Conservation (phyloP, 2,329 filamentous ascomycete genomes). For the Lizonia empirigonia region DNA sequence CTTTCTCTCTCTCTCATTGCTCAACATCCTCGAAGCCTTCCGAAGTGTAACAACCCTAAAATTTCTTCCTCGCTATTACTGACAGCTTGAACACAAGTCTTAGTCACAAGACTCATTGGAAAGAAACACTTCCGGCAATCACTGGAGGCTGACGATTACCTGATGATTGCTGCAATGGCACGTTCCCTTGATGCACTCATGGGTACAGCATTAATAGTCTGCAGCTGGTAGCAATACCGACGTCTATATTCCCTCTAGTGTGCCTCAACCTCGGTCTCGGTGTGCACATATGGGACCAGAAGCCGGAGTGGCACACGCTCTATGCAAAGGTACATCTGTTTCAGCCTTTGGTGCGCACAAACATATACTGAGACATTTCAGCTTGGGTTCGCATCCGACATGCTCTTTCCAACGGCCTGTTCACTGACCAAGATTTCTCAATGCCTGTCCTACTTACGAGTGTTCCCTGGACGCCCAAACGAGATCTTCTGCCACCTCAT, state of each 20-base stretch:
- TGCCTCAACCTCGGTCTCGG: slow-evolving; percentile 30
- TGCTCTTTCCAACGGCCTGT: slow-evolving; percentile 31
- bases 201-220: not conserved
- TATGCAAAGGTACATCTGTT: slow-evolving; percentile 29
- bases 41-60: not conserved
- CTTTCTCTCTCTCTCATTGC: too few species aligned
- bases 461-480: slow-evolving; percentile 32
- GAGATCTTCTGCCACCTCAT: slow-evolving; percentile 30
- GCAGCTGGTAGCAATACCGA: slow-evolving; percentile 25
- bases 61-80: not conserved
- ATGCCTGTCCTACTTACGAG: slow-evolving; percentile 37
- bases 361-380: not conserved
- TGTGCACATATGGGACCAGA: slow-evolving; percentile 38
- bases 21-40: not conserved
- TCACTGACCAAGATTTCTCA: slow-evolving; percentile 38
- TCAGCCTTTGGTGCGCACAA: not conserved
- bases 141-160: slow-evolving; percentile 32
- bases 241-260: slow-evolving; percentile 26
- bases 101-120: slow-evolving; percentile 28
- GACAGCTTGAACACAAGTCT: not conserved
- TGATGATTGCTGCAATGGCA: slow-evolving; percentile 36
- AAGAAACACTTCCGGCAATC: slow-evolving; percentile 28
- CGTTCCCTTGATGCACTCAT: not conserved
- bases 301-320: slow-evolving; percentile 26
- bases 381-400: slow-evolving; percentile 30